phyloP scores from a whole-genome alignment of 805 yeast species.

The Myxozyma monticola region DNA sequence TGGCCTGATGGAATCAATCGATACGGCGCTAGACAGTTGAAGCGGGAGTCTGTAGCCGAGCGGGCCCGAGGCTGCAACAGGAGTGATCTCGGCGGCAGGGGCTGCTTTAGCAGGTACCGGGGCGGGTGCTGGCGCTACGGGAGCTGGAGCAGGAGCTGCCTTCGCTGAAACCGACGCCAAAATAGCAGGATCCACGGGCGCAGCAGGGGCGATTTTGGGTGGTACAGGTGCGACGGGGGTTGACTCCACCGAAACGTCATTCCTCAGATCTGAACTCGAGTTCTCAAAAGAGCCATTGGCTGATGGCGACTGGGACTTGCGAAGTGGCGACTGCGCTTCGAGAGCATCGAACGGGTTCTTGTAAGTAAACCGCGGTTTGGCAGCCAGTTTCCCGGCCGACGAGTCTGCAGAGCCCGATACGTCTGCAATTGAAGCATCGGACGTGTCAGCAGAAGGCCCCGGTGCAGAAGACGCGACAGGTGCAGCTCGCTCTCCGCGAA shows the following conservation, averaged over 20 bases:
- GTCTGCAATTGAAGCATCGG: neutral
- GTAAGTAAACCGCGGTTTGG: conserved; percentile 22
- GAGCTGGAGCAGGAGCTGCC: neutral
- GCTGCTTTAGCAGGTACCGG: neutral
- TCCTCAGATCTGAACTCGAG: too few relatives aligned
- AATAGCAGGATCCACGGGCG: conserved; percentile 7
- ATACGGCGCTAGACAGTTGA: neutral
- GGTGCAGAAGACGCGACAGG: neutral
- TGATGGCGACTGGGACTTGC: neutral
- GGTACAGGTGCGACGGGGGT: neutral
- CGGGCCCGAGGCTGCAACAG: neutral
- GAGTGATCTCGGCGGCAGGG: neutral
- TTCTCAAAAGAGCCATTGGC: neutral
- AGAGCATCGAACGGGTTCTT: conserved; percentile 23
- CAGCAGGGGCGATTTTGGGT: neutral
- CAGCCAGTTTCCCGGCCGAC: too few relatives aligned
- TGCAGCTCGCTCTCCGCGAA: conserved; percentile 2
- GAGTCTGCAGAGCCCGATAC: neutral
- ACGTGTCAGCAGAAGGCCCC: neutral
- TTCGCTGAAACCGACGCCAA: conserved; percentile 6
- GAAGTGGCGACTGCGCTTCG: conserved; percentile 9
- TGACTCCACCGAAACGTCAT: too few relatives aligned
- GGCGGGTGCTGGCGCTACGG: neutral
- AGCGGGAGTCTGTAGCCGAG: conserved; percentile 13
- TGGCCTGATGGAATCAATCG: conserved; percentile 10